Base-by-base conservation (phyloP, 306 rosid species). In the Medicago ruthenica region DNA sequence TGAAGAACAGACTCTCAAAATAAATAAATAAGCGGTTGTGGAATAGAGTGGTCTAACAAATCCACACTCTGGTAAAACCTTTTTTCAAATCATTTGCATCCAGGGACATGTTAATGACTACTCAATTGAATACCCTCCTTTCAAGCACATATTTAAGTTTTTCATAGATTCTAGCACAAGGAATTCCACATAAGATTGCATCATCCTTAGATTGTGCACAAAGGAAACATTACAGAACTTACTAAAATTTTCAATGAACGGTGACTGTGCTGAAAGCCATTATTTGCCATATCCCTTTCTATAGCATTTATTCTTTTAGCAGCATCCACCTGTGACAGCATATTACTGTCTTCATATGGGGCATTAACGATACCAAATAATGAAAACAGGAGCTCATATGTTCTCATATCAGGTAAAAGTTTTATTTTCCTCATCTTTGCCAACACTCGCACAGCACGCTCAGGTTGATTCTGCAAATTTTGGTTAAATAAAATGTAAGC, bases 361-460 rank as follows among this genome's bases (percentile, higher is more conserved):
- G 89, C 85, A 82, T 91, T 91, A 68, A 93, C 96, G 12, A 68
- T 81, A 17, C 96, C 88, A 86, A 93, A 93, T 86, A 93, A 82
- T 36, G 86, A 88, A 87, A 89, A 91, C 65, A 93, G 78, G 76
- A 82, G 87, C 88, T 82, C 96, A 4, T 83, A 93, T 47, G 96
- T 93, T 89, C 74, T 67, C 73, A 87, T 82, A 88, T 91, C 75
- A 77, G 98, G 98, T 75, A 50, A 20, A 76, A 89, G 44, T 65
- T 88, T 81, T 44, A 83, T 68, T 59, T 67, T 84, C 81, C 86
- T 88, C 97, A 93, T 93, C 85, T 87, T 91, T 75, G 88, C 90
- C 7, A 93, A 82, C 76, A 87, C 86, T 83, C 61, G 84, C 69
- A 93, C 64, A 4, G 92, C 97, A 10, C 85, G 88, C 79, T 93